Evolutionary conservation across 306 rosid genomes (phyloP), one percentile per base, ranked within the genome.

Genomic region (Cucurbita moschata): DNA sequence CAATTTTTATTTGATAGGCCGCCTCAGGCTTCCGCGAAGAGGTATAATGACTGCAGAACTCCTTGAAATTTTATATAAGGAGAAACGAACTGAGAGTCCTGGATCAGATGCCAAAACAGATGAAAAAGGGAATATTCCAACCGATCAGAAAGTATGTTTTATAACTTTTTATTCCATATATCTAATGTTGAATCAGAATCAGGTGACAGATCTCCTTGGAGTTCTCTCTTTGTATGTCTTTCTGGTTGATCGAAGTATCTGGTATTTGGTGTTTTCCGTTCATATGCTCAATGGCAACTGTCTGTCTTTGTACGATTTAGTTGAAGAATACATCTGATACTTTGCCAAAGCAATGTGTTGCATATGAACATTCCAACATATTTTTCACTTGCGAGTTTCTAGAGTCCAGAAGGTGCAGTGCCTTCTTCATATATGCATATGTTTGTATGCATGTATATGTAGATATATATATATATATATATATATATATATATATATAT

Each of bases 11-110:
- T 77, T 75, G 59, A 77, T 79, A 91, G 92, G 82, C 97, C 54
- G 81, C 87, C 23, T 50, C 78, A 51, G 96, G 96, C 62, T 71
- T 79, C 77, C 78, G 83, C 53, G 90, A 94, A 82, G 96, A 91
- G 23, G 23, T 21, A 21, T 21, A 21, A 82, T 91, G 95, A 87
- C 95, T 52, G 78, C 80, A 76, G 87, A 89, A 59, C 99, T 94
- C 72, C 88, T 94, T 72, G 86, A 85, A 65, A 89, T 76, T 51
- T 81, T 94, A 57, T 85, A 60, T 76, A 50, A 52, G 79, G 87
- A 64, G 63, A 72, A 72, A 49, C 54, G 16, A 63, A 74, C 66
- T 21, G 81, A 77, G 75, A 84, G 72, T 37, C 42, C 74, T 39
- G 83, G 79, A 51, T 55, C 81, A 47, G 77, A 72, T 23, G 19